Conservation (phyloP, 345 rosid species). For the Citropsis articulata region DNA sequence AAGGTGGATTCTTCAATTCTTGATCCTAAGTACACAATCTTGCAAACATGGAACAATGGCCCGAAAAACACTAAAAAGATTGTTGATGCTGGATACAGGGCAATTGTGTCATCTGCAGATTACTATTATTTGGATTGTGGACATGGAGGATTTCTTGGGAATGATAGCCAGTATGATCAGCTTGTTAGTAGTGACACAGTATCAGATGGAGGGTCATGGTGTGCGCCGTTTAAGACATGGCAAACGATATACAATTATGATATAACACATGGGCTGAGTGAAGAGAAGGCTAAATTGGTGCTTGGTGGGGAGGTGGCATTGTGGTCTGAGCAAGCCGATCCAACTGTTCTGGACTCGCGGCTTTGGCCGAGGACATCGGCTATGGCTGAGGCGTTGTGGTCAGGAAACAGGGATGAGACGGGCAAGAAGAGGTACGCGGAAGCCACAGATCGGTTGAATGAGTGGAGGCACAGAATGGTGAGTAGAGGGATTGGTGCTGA, state of each 20-base stretch:
- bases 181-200: conserved; percentile 10
- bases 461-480: conserved; percentile 90
- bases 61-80: conserved; percentile 61
- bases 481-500: conserved; percentile 74
- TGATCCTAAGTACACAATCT: conserved; percentile 57
- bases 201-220: conserved; percentile 63
- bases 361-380: conserved; percentile 88
- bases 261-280: conserved; percentile 56
- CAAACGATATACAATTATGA: conserved; percentile 80
- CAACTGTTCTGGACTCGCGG: conserved; percentile 56
- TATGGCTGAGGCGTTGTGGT: conserved; percentile 82
- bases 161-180: conserved; percentile 61
- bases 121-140: conserved; percentile 90
- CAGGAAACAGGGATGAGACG: conserved; percentile 66
- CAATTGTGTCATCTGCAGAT: conserved; percentile 77
- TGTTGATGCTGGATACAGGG: conserved; percentile 67
- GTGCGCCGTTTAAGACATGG: conserved; percentile 93
- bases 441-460: conserved; percentile 68
- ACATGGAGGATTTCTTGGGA: conserved; percentile 69
- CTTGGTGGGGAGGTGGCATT: conserved; percentile 88
- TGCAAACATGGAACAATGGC: conserved; percentile 88
- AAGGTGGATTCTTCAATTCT: conserved; percentile 50
- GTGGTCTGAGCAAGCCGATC: conserved; percentile 94
- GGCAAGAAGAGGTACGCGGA: conserved; percentile 66
- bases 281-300: conserved; percentile 69